These are phyloP conservation scores for Pseudopyricularia javanii DNA, from an alignment of 2,329 filamentous ascomycete genomes.

Conservation along the genomic window DNA sequence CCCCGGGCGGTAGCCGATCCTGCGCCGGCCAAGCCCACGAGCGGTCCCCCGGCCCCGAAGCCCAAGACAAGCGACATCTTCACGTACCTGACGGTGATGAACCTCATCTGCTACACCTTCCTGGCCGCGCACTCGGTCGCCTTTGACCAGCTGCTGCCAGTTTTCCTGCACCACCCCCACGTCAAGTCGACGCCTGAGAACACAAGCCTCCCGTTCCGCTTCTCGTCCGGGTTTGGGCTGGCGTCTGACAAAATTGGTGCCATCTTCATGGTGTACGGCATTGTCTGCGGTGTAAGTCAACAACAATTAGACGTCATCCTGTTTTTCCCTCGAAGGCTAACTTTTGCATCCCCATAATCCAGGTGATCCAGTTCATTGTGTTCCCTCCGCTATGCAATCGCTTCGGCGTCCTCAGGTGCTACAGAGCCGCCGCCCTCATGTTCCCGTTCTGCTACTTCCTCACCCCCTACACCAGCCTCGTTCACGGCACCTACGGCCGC, in stretches of 20 bases:
- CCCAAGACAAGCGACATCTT: constrained; percentile 12
- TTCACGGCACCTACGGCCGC: constrained; percentile 33
- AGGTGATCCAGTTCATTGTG: constrained; percentile 67
- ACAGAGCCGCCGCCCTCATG: constrained; percentile 52
- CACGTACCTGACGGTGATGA: constrained; percentile 16
- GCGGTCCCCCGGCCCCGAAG: constrained; percentile 4
- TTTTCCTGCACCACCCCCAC: constrained; percentile 70
- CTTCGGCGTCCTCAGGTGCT: constrained; percentile 64
- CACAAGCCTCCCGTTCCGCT: constrained; percentile 62
- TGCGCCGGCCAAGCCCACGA: constrained; percentile 14
- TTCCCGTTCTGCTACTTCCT: constrained; percentile 68
- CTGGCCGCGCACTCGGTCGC: constrained; percentile 73
- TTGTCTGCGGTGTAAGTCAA: constrained; percentile 48
- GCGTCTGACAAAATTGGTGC: constrained; percentile 66
- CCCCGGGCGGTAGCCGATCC: constrained; percentile 18
- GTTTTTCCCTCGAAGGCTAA: background rate
- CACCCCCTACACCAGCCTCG: constrained; percentile 69
- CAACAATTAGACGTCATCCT: background rate
- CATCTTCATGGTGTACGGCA: constrained; percentile 73
- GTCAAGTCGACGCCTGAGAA: constrained; percentile 41
- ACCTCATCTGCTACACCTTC: constrained; percentile 62
- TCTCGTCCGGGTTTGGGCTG: constrained; percentile 68
- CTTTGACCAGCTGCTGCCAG: constrained; percentile 78
- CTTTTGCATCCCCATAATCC: background rate
- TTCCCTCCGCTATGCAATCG: constrained; percentile 65